Evolutionary conservation across 768 basidiomycete genomes (phyloP).

Genomic region (Lentinula raphanica): DNA sequence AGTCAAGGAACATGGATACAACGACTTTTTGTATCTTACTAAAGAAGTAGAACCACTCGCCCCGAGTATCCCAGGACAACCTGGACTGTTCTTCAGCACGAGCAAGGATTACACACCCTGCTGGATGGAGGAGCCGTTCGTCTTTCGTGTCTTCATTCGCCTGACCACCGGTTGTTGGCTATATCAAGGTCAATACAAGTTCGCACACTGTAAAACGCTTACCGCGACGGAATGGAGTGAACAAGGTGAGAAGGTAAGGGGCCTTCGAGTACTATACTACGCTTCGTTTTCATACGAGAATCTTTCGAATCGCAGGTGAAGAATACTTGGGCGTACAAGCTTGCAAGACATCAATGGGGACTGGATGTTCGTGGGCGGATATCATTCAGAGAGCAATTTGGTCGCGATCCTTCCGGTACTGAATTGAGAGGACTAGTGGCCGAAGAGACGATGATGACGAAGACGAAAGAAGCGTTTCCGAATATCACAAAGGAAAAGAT

Average conservation of each 20-base stretch:
- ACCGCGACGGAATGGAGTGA: background rate
- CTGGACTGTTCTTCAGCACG: background rate
- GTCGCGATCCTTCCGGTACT: background rate
- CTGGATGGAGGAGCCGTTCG: background rate
- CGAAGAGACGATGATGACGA: background rate
- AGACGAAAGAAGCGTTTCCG: background rate
- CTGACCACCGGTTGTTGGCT: background rate
- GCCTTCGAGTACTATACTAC: background rate
- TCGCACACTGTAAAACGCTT: background rate
- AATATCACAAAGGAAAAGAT: background rate
- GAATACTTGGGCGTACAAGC: background rate
- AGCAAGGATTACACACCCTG: background rate
- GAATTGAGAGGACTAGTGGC: background rate
- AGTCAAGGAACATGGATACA: background rate
- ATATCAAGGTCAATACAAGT: background rate
- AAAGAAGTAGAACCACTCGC: background rate
- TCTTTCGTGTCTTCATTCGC: background rate
- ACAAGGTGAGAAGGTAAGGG: background rate
- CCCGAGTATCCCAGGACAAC: background rate
- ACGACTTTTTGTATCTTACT: conserved; percentile 1
- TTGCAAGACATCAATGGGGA: background rate
- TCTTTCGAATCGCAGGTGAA: background rate
- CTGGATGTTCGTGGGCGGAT: background rate
- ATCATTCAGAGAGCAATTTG: background rate
- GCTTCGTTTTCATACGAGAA: too few species aligned